These are phyloP conservation scores for Taxillus chinensis DNA, from an alignment of 164 flowering plant species.

Conservation along the genomic window DNA sequence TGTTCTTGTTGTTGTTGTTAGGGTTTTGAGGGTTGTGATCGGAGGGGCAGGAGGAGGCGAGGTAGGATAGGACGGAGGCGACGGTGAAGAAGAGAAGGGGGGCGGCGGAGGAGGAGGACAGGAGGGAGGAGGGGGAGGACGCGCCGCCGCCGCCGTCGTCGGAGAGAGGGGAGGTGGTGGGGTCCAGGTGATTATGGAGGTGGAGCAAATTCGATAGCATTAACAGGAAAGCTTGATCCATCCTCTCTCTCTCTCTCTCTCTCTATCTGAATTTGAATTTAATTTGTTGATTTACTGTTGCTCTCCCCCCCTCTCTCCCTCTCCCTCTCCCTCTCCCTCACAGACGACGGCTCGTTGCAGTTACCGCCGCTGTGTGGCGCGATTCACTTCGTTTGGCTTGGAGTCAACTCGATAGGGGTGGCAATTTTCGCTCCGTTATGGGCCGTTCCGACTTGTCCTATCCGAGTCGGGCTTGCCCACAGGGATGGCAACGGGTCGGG, in stretches of 20 bases:
- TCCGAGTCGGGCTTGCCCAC: too few relatives aligned
- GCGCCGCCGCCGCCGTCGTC: slow-evolving; percentile 22
- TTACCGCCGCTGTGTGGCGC: too few relatives aligned
- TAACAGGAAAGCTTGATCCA: slow-evolving; percentile 68
- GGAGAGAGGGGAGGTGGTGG: slow-evolving; percentile 50
- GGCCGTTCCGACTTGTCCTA: too few relatives aligned
- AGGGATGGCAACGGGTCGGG: too few relatives aligned
- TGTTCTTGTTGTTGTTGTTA: neutral
- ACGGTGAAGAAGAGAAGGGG: slow-evolving; percentile 24
- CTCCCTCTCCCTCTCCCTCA: too few relatives aligned
- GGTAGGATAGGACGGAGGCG: slow-evolving; percentile 19
- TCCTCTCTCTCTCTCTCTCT: slow-evolving; percentile 8
- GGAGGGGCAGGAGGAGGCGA: slow-evolving; percentile 40
- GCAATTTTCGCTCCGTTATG: too few relatives aligned
- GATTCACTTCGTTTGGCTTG: too few relatives aligned
- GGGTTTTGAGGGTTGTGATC: slow-evolving; percentile 51
- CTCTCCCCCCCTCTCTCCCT: too few relatives aligned
- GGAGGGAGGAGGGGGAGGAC: slow-evolving; percentile 18
- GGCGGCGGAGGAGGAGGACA: slow-evolving; percentile 23
- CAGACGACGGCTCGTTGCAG: too few relatives aligned
- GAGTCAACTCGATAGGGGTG: too few relatives aligned
- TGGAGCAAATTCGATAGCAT: slow-evolving; percentile 91
- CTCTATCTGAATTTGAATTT: too few relatives aligned
- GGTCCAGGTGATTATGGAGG: slow-evolving; percentile 81
- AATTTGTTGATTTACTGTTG: too few relatives aligned